Conservation (phyloP, 805 yeast genomes). For the Hanseniaspora lindneri region DNA sequence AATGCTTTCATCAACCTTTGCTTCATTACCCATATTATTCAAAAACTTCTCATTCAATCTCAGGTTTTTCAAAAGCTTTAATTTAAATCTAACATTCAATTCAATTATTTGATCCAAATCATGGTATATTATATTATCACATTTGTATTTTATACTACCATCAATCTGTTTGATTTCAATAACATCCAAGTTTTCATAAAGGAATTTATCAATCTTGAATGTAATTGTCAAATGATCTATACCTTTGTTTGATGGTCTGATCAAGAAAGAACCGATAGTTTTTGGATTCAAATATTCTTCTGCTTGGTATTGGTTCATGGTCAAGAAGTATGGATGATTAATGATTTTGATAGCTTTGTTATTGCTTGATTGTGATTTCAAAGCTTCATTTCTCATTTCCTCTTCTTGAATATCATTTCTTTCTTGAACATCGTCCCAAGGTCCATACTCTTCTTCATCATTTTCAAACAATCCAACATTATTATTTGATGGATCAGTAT, state of each 20-base stretch:
- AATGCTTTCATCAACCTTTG: constrained; percentile 76
- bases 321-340: constrained; percentile 83
- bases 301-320: constrained; percentile 75
- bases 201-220: constrained; percentile 86
- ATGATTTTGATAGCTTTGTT: constrained; percentile 60
- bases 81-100: constrained; percentile 72
- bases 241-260: constrained; percentile 90
- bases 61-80: constrained; percentile 74
- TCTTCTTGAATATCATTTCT: constrained; percentile 50
- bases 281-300: constrained; percentile 84
- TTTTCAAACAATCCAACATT: constrained; percentile 21
- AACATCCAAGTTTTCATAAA: constrained; percentile 85
- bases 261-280: constrained; percentile 81
- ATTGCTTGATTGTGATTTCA: constrained; percentile 24
- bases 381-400: constrained; percentile 36
- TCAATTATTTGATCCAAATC: constrained; percentile 91
- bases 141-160: constrained; percentile 48
- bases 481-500: constrained; percentile 38
- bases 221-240: constrained; percentile 80
- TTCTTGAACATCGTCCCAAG: constrained; percentile 77
- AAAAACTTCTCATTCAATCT: constrained; percentile 79
- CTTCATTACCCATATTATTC: constrained; percentile 48
- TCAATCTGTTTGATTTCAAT: constrained; percentile 56
- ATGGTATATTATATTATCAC: constrained; percentile 58
- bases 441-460: constrained; percentile 40